Evolutionary conservation across 83 land plant species (phyloP).

Genomic region (Thuja plicata): DNA sequence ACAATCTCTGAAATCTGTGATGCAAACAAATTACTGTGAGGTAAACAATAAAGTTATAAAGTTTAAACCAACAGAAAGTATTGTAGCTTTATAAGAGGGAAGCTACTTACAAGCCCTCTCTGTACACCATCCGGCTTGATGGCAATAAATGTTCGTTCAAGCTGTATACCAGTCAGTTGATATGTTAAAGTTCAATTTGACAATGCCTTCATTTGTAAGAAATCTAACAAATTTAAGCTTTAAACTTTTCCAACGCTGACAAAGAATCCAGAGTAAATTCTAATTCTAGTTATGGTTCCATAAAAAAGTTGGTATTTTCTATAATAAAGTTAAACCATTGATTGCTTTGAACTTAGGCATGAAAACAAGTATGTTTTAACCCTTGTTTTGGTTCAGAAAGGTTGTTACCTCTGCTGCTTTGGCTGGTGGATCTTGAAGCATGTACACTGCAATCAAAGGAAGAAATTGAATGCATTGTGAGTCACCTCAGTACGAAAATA

Average conservation of each 20-base stretch:
- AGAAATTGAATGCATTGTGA: slow-evolving; percentile 13
- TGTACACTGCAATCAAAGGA: slow-evolving; percentile 37
- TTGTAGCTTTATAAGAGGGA: not conserved
- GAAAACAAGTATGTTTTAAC: not conserved
- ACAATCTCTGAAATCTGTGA: slow-evolving; percentile 88
- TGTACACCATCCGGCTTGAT: slow-evolving; percentile 99
- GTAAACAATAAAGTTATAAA: not conserved
- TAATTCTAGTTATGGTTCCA: not conserved
- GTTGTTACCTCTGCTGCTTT: slow-evolving; percentile 69
- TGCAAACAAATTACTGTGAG: not conserved
- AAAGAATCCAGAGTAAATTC: not conserved
- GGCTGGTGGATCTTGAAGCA: slow-evolving; percentile 59
- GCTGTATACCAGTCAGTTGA: slow-evolving; percentile 30
- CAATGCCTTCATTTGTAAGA: not conserved
- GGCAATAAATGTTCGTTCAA: slow-evolving; percentile 96
- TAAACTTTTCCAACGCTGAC: not conserved
- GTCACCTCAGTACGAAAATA: not conserved
- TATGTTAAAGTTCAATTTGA: not conserved
- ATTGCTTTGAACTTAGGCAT: not conserved
- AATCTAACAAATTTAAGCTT: not conserved
- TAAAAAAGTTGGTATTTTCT: not conserved
- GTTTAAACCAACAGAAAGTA: not conserved
- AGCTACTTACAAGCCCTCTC: slow-evolving; percentile 79
- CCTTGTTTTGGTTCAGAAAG: not conserved
- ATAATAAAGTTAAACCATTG: not conserved